phyloP scores from a whole-genome alignment of 116 monocot species.

The Iris pallida region DNA sequence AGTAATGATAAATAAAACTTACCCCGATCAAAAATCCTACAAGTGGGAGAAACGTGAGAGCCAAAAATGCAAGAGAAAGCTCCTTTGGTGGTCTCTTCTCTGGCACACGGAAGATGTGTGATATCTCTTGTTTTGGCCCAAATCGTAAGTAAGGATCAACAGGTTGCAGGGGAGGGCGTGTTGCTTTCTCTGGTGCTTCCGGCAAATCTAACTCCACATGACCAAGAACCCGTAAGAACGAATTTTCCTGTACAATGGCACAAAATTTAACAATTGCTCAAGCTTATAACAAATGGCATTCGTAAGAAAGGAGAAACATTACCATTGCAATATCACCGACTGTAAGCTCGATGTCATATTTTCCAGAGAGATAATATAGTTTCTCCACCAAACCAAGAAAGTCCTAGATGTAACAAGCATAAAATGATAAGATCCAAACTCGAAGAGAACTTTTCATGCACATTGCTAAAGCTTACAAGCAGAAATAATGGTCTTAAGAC shows the following conservation, averaged over 20 bases:
- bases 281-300: background rate
- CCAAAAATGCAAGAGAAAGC: constrained; percentile 70
- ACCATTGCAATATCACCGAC: constrained; percentile 96
- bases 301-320: constrained; percentile 1
- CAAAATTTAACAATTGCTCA: constrained; percentile 1
- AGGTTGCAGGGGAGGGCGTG: constrained; percentile 57
- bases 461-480: no score
- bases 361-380: constrained; percentile 90
- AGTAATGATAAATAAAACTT: constrained; percentile 7
- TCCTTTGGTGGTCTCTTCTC: constrained; percentile 86
- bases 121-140: constrained; percentile 79
- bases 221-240: constrained; percentile 57
- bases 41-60: constrained; percentile 58
- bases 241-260: constrained; percentile 71
- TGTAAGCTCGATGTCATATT: constrained; percentile 75
- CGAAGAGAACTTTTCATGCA: background rate
- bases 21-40: constrained; percentile 83
- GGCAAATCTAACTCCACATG: constrained; percentile 78
- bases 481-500: no score
- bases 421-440: background rate
- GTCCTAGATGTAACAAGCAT: constrained; percentile 41
- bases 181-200: constrained; percentile 81
- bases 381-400: constrained; percentile 93
- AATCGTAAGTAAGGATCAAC: constrained; percentile 63
- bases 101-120: constrained; percentile 78